These are phyloP conservation scores for Populus ilicifolia DNA, from an alignment of 345 rosid genomes.

Conservation along the genomic window DNA sequence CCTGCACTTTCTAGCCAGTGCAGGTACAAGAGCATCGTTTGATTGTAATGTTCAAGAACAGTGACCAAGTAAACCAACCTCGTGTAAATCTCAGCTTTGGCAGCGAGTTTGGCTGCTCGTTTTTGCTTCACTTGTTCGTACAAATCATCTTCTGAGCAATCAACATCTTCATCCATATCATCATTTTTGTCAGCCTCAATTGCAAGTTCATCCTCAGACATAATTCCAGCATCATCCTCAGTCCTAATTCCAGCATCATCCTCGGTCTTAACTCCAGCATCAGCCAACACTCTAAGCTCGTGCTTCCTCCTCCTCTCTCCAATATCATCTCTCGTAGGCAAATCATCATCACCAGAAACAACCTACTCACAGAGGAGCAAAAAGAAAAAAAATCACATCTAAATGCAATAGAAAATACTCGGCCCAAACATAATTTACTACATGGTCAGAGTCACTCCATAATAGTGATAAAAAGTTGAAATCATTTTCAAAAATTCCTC, in stretches of 20 bases:
- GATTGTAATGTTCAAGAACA: not conserved
- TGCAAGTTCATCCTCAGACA: not conserved
- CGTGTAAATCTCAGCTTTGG: conserved; percentile 59
- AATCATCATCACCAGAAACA: conserved; percentile 82
- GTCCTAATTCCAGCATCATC: conserved; percentile 46
- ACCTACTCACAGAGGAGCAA: conserved; percentile 35
- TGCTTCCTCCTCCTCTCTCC: conserved; percentile 90
- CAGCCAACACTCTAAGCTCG: conserved; percentile 75
- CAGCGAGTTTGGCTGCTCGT: conserved; percentile 56
- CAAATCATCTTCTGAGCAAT: conserved; percentile 58
- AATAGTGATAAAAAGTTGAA: too few species aligned
- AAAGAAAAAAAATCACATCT: not conserved
- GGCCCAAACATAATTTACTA: not conserved
- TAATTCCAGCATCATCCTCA: conserved; percentile 25
- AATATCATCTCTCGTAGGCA: conserved; percentile 85
- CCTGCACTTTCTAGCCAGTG: not conserved
- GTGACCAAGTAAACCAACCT: conserved; percentile 38
- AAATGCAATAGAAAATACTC: not conserved
- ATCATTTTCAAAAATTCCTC: too few species aligned
- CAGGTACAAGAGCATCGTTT: not conserved
- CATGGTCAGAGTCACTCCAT: too few species aligned
- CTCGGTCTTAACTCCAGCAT: conserved; percentile 66
- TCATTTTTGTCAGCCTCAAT: conserved; percentile 28
- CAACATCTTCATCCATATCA: conserved; percentile 32
- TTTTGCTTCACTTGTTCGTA: conserved; percentile 54